Evolutionary conservation across 768 basidiomycete genomes (phyloP), one percentile per base, ranked within the genome.

Genomic region (Lactarius vividus): DNA sequence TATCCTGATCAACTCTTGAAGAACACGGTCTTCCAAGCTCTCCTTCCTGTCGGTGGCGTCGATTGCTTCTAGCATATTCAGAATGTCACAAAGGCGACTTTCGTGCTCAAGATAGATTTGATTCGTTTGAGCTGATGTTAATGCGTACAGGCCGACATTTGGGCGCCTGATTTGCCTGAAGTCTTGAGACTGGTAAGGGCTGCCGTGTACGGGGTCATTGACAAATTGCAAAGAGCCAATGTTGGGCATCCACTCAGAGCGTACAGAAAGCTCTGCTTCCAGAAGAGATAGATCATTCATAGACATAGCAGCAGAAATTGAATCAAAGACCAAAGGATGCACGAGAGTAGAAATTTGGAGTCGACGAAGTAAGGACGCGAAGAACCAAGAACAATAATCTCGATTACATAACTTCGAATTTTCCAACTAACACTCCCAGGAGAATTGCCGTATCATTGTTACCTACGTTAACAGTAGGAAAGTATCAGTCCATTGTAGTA

Each of bases 1-100:
- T 52, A 61, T 61, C 46, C 33, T 61, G 8, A 44, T 33, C 5
- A 61, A 33, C 23, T 61, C 59, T 35, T 61, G 59, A 7, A 61
- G 16, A 26, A 61, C 20, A 23, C 16, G 33, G 46, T 52, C 59
- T 23, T 61, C 59, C 46, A 35, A 26, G 9, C 26, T 4, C 33
- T 52, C 59, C 18, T 31, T 61, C 33, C 39, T 16, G 8, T 60
- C 13, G 13, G 8, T 15, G 11, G 15, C 3, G 1, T 35, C 44
- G 13, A 60, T 60, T 23, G 16, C 6, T 33, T 60, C n/a, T 0
- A 60, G 44, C 2, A 16, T 42, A 18, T 16, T 1, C 13, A 60
- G 44, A 16, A 60, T 46, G 23, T 60, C 23, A 15, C 44, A 60
- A 35, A 60, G 59, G n/a, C 13, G 44, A 35, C 33, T 35, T 49